phyloP scores from a whole-genome alignment of 345 rosid species.

The rapeseed (Brassica napus) region Da-Ae NC_063439.1:26059501-26060000 shows the following conservation, averaged over 20 bases:
- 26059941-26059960: not conserved
- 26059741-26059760: not conserved
- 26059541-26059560: conserved; percentile 19
- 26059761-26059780: not conserved
- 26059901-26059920: not conserved
- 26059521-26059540: not conserved
- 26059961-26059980: not conserved
- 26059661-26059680: conserved; percentile 3
- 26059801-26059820: not conserved
- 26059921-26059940: not conserved
- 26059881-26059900: too few relatives aligned
- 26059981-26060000: not conserved
- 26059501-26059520: not conserved
- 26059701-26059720: not conserved
- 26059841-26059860: too few relatives aligned
- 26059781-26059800: not conserved
- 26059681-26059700: not conserved
- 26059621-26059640: not conserved
- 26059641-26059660: not conserved
- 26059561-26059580: conserved; percentile 14
- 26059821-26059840: not conserved
- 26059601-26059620: not conserved
- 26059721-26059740: not conserved
- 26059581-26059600: conserved; percentile 12
- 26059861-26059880: too few relatives aligned